A percentile compares a stretch with the other conserved stretches of the same genome.
Evolutionary conservation across 2,329 filamentous ascomycete species (phyloP).

Genomic region (Lachnellula occidentalis): DNA sequence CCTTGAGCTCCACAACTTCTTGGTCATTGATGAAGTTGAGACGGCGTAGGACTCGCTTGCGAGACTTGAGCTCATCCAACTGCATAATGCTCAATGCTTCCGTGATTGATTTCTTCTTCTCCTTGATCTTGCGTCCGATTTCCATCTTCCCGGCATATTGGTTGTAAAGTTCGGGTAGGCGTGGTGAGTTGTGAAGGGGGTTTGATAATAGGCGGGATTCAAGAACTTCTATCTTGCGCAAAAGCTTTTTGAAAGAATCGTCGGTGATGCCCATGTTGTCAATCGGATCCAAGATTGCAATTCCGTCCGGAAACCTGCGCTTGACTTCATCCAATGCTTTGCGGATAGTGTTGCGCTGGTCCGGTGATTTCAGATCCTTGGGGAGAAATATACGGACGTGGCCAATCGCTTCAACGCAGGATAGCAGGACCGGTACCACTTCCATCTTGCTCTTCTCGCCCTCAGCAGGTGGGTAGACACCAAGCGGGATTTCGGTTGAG

Average conservation of each 20-base stretch:
- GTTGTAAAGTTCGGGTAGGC: slow-evolving; percentile 77
- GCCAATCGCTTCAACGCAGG: slow-evolving; percentile 77
- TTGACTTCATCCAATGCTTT: slow-evolving; percentile 72
- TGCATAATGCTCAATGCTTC: slow-evolving; percentile 85
- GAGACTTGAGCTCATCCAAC: slow-evolving; percentile 90
- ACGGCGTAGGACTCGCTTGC: slow-evolving; percentile 89
- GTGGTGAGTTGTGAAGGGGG: slow-evolving; percentile 84
- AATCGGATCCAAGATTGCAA: slow-evolving; percentile 84
- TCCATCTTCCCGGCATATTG: slow-evolving; percentile 79
- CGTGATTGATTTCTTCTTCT: slow-evolving; percentile 78
- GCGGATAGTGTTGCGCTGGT: slow-evolving; percentile 63
- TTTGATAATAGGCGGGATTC: slow-evolving; percentile 86
- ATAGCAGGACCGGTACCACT: slow-evolving; percentile 79
- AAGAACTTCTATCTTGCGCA: slow-evolving; percentile 93
- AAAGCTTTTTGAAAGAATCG: slow-evolving; percentile 85
- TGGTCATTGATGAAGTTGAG: slow-evolving; percentile 93
- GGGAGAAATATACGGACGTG: slow-evolving; percentile 81
- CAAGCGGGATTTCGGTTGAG: slow-evolving; percentile 59
- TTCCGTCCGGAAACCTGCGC: slow-evolving; percentile 84
- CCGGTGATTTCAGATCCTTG: slow-evolving; percentile 61
- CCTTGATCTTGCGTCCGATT: slow-evolving; percentile 74
- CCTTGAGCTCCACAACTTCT: slow-evolving; percentile 95
- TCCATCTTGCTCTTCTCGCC: slow-evolving; percentile 69
- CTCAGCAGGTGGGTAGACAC: slow-evolving; percentile 53
- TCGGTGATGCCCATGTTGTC: slow-evolving; percentile 95